Base-by-base conservation (phyloP, 164 flowering plant species). In the Macadamia tetraphylla region DNA sequence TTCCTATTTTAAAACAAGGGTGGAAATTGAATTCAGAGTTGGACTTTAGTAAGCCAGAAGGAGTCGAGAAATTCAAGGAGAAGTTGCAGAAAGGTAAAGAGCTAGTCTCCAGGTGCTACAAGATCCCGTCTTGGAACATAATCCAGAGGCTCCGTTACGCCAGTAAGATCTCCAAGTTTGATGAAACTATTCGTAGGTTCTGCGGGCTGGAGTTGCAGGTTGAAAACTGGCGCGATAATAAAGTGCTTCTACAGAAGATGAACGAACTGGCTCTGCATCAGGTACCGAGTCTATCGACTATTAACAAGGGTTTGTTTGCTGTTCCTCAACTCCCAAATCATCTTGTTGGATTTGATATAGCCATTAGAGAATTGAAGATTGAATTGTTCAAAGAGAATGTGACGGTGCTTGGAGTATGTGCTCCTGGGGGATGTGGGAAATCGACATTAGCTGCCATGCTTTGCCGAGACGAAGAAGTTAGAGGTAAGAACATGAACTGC, bases 291-390 rank as follows among this genome's bases (percentile, higher is more conserved):
- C 23, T 23, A 23, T 23, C 23, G 23, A 23, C 23, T 23, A 23
- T 2, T 35, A 35, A 35, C 40, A 5, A 35, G 40, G 40, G 40
- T 35, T 65, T 61, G 9, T 62, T 59, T 58, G 40, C 35, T 10
- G 67, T 67, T 17, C 83, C 85, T n/a, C 61, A 29, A 14, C 46
- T 67, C 1, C 74, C 69, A 1, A 46, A 8, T 31, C 32, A 44
- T 29, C 43, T 57, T 6, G 77, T 81, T 63, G 87, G 82, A 46
- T 73, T 80, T 55, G 81, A 78, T 32, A 67, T 42, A n/a, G 81
- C 81, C 5, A 52, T 81, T 60, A 49, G 58, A 57, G 82, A 81
- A 49, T 48, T 81, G 70, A 84, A 78, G 75, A 52, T n/a, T 62
- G 13, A 53, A 71, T 56, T 81, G 58, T 40, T 80, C 4, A 58